Evolutionary conservation across 306 rosid species (phyloP).

Genomic region (Ziziphus jujuba): DNA sequence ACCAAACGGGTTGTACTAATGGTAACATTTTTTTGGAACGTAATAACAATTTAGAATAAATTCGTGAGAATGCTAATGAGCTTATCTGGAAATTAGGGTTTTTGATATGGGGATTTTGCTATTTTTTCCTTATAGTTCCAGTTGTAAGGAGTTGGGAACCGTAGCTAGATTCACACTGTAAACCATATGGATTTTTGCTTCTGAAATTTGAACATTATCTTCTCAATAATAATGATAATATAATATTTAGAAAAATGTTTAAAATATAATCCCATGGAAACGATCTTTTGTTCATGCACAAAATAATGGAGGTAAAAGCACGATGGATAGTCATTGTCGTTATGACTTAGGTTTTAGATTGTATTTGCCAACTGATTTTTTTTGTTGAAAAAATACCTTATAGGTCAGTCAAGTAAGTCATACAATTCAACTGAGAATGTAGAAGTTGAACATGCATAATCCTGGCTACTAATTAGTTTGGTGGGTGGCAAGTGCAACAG

Average conservation of each 20-base stretch:
- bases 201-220: no score
- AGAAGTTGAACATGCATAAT: slow-evolving; percentile 1
- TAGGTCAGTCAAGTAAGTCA: background rate
- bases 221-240: no score
- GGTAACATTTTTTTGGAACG: background rate
- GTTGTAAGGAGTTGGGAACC: no score
- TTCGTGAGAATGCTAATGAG: background rate
- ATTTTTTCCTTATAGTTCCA: background rate
- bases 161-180: no score
- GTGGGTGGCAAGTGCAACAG: background rate
- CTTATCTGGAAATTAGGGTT: slow-evolving; percentile 5
- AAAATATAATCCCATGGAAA: no score
- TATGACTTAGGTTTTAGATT: background rate
- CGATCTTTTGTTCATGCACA: no score
- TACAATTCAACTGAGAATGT: background rate
- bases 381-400: background rate
- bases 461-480: background rate
- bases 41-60: background rate
- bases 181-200: no score
- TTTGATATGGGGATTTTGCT: background rate
- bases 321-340: no score
- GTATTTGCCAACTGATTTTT: background rate
- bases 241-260: no score
- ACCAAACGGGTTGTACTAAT: slow-evolving; percentile 2
- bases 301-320: no score